Base-by-base conservation (phyloP, 805 yeast genomes). In the Zygotorulaspora danielsina region DNA sequence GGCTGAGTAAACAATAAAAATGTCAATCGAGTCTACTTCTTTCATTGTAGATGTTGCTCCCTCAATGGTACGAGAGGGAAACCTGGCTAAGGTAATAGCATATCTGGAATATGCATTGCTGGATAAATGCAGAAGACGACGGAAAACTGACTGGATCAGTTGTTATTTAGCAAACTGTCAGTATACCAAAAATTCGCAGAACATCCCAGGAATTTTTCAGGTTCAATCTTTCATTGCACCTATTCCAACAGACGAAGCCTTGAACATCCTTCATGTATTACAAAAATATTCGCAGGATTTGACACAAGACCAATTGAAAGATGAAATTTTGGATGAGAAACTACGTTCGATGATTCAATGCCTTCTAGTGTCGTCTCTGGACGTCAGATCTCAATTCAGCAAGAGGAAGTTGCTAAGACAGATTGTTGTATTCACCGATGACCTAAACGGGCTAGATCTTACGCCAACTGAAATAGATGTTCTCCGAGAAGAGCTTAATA, bases 61-160 rank as follows among this genome's bases (percentile, higher is more conserved):
- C 10, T 45, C 50, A 6, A 48, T 57, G 52, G 32, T 50, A 1
- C 22, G 30, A 1, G 35, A 39, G 2, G 50, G 42, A 9, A 38
- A 31, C 16, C 36, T 49, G 3, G 38, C 45, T 3, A 48, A 50
- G 12, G 48, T 51, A 2, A 22, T 44, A 11, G 46, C 55, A n/a
- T 58, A 57, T 35, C 32, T 60, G 16, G 62, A 57, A 35, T 51
- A 53, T 39, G 43, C 54, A 9, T 31, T 59, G 22, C 36, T 56
- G 32, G 52, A 51, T 21, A 60, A 60, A 39, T 49, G 49, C 30
- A 55, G 51, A 34, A 47, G 49, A 29, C 38, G 36, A 18, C 54
- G 65, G 19, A 60, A 57, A 48, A 60, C 65, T 1, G 63, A 60
- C 40, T 60, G 53, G 51, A 40, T 50, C 13, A 48, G 50, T 36